These are phyloP conservation scores for Saturnispora serradocipensis DNA, from an alignment of 805 yeast genomes.

Conservation along the genomic window DNA sequence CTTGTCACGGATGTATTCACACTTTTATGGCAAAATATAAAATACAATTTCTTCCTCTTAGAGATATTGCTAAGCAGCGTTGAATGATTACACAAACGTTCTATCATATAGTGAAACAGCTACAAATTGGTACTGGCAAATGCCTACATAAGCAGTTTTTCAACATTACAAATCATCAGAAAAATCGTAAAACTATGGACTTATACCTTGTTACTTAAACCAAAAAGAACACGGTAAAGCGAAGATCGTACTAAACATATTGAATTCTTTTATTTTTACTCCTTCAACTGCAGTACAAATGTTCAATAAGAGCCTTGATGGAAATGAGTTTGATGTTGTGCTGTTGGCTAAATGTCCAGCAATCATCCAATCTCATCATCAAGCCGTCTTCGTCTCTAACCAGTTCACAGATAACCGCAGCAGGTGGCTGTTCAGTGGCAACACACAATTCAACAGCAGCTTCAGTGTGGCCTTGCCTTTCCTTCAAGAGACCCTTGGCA, in stretches of 20 bases:
- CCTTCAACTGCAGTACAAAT: constrained; percentile 30
- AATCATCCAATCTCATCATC: constrained; percentile 91
- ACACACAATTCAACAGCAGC: constrained; percentile 85
- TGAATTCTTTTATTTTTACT: background rate
- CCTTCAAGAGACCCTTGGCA: constrained; percentile 67
- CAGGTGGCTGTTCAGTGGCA: constrained; percentile 72
- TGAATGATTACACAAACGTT: too few relatives aligned
- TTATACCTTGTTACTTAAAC: background rate
- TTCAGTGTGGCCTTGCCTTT: constrained; percentile 93
- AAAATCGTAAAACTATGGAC: background rate
- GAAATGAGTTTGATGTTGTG: constrained; percentile 64
- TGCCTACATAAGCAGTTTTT: background rate
- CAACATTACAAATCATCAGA: background rate
- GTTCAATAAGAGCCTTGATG: constrained; percentile 61
- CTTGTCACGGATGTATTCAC: too few relatives aligned
- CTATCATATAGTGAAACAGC: too few relatives aligned
- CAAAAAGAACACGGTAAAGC: background rate
- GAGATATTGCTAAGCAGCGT: too few relatives aligned
- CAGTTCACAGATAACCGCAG: constrained; percentile 87
- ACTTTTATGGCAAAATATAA: too few relatives aligned
- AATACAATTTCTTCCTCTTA: too few relatives aligned
- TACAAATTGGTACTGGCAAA: background rate
- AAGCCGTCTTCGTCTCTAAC: constrained; percentile 89
- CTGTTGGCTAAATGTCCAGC: constrained; percentile 56
- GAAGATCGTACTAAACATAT: background rate